phyloP scores from a whole-genome alignment of 805 yeast species.

The Saccharomycopsis capsularis region DNA sequence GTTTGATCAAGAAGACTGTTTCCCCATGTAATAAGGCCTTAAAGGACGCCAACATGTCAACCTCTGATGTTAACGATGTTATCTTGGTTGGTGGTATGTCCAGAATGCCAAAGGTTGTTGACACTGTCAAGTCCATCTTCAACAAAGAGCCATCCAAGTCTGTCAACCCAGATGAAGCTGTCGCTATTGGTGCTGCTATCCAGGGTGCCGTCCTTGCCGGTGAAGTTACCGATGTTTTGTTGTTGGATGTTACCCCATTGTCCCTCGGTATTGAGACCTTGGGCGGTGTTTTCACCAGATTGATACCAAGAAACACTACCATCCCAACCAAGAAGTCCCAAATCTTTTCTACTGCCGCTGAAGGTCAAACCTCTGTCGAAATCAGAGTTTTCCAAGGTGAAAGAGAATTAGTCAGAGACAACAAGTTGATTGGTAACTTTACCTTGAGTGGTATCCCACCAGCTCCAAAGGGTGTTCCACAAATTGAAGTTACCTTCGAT shows the following conservation, averaged over 20 bases:
- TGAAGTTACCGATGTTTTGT: conserved; percentile 85
- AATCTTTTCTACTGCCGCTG: conserved; percentile 92
- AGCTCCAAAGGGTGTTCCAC: conserved; percentile 92
- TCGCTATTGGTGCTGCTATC: conserved; percentile 94
- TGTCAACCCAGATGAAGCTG: conserved; percentile 93
- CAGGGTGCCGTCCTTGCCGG: conserved; percentile 97
- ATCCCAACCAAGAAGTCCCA: conserved; percentile 96
- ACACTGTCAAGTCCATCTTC: conserved; percentile 69
- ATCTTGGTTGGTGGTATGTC: conserved; percentile 90
- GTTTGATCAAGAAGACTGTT: conserved; percentile 63
- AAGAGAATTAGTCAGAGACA: conserved; percentile 96
- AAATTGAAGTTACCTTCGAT: conserved; percentile 90
- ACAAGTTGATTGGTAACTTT: conserved; percentile 95
- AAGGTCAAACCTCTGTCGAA: conserved; percentile 95
- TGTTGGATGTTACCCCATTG: conserved; percentile 84
- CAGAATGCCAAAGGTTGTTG: conserved; percentile 83
- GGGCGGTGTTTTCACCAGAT: conserved; percentile 94
- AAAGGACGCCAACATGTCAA: conserved; percentile 66
- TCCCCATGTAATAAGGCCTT: conserved; percentile 77
- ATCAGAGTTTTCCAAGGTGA: conserved; percentile 99
- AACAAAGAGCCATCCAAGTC: conserved; percentile 82
- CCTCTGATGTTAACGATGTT: conserved; percentile 68
- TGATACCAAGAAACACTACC: conserved; percentile 89
- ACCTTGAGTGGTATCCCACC: conserved; percentile 93
- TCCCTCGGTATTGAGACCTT: conserved; percentile 95